Conservation (phyloP, 2,329 filamentous ascomycete genomes). For the Orbilia ellipsospora region DNA sequence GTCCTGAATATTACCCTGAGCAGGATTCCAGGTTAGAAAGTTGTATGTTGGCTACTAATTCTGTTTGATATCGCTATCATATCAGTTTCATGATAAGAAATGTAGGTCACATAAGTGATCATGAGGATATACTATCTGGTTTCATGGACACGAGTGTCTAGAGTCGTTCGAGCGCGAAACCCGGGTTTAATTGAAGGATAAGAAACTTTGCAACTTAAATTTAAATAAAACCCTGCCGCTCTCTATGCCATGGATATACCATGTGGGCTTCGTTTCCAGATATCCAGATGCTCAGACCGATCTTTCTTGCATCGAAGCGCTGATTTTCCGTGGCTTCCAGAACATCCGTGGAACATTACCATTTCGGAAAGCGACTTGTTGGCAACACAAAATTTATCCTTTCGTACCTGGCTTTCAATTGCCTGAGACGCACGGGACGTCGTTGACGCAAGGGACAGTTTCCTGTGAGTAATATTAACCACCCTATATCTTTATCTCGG, state of each 20-base stretch:
- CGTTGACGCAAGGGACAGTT: slow-evolving; percentile 9
- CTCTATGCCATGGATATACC: slow-evolving; percentile 30
- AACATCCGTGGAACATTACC: slow-evolving; percentile 22
- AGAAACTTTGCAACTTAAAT: slow-evolving; percentile 11
- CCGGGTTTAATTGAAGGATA: slow-evolving; percentile 20
- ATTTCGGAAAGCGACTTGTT: slow-evolving; percentile 48
- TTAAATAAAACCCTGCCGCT: background rate
- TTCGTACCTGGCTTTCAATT: background rate
- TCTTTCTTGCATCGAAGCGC: slow-evolving; percentile 10
- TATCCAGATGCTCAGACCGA: slow-evolving; percentile 33
- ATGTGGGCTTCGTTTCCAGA: slow-evolving; percentile 28
- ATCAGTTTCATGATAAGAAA: too few species aligned
- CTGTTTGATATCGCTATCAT: too few species aligned
- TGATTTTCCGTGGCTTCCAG: slow-evolving; percentile 3
- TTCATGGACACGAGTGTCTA: background rate
- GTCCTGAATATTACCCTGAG: too few species aligned
- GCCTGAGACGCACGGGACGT: background rate
- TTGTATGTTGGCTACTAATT: too few species aligned
- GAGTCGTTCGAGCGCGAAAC: background rate
- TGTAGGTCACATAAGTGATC: too few species aligned
- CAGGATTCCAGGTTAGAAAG: too few species aligned
- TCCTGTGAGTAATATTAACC: background rate
- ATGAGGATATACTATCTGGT: too few species aligned
- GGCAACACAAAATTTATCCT: slow-evolving; percentile 38
- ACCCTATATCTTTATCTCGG: too few species aligned